These are phyloP conservation scores for Ustilago hordei DNA, from an alignment of 1,284 basidiomycete species.

Conservation along the genomic window DNA sequence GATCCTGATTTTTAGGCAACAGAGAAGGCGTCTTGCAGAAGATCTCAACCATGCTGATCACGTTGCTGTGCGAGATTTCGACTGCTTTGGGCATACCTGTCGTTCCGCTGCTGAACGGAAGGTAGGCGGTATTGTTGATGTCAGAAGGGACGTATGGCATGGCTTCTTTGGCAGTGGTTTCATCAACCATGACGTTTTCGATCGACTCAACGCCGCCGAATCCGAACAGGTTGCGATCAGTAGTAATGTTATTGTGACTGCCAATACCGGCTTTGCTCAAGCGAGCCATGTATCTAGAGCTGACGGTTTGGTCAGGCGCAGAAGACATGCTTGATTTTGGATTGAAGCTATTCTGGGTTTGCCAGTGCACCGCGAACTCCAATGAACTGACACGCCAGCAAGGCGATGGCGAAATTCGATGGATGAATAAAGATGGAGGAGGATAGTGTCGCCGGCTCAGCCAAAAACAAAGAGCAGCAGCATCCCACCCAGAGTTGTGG, in stretches of 20 bases:
- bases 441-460: conserved; percentile 34
- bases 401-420: conserved; percentile 39
- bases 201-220: conserved; percentile 27
- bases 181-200: conserved; percentile 17
- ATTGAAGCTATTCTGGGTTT: conserved; percentile 33
- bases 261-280: conserved; percentile 24
- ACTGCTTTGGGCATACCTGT: conserved; percentile 52
- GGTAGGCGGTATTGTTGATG: conserved; percentile 31
- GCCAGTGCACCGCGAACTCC: conserved; percentile 40
- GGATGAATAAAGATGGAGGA: conserved; percentile 34
- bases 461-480: no score
- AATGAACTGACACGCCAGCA: conserved; percentile 38
- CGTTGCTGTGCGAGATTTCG: conserved; percentile 46
- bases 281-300: conserved; percentile 10
- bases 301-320: conserved; percentile 29
- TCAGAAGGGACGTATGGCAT: conserved; percentile 14
- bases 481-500: no score
- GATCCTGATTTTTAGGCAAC: conserved; percentile 12
- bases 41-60: conserved; percentile 47
- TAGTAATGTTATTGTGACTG: conserved; percentile 15
- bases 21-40: conserved; percentile 15
- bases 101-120: conserved; percentile 48
- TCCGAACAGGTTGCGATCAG: conserved; percentile 11
- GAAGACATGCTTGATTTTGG: conserved; percentile 43
- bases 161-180: conserved; percentile 11